Base-by-base conservation (phyloP, 2,329 filamentous ascomycete species). In the Colletotrichum sp. region DNA sequence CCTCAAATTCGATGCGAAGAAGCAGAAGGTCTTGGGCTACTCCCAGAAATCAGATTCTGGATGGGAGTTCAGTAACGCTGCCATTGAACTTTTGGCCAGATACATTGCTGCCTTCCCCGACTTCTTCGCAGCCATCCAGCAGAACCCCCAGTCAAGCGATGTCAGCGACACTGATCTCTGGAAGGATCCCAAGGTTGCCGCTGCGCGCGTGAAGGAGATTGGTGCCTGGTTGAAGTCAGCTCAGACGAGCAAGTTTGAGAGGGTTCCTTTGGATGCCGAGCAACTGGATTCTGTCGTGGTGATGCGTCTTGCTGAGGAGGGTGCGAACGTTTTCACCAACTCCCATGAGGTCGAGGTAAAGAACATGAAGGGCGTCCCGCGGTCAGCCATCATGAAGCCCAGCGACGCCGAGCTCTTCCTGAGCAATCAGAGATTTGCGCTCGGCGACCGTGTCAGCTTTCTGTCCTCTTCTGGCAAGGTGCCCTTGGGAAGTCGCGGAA, bases 51-150 rank as follows among this genome's bases (percentile, higher is more conserved):
- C 93, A 6, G 89, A 92, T 15, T 94, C 92, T 32, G 97, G 98
- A 8, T 99, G 98, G 98, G 97, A 99, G 84, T 99, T 98, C 84
- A 98, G 96, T 81, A 90, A 92, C 66, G 93, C 95, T 79, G 96
- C 97, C 1, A 90, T 98, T 73, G 90, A 93, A 62, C 87, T 99
- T 70, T 91, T 99, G 69, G 91, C 93, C 57, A 91, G 95, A 79
- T 99, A 99, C 84, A 98, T 99, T 94, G 93, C 94, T 75, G 93
- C 92, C 19, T 99, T 99, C 85, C 97, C 97, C 0, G 95, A 98
- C 75, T 99, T 99, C 85, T 96, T 99, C 82, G 95, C 94, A 11
- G 95, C 93, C 6, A 95, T 99, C 78, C 93, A 96, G 83, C 90
- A 90, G 77, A 96, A 98, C 79, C 95, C 96, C 3, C 94, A 96